Base-by-base conservation (phyloP, 2,329 filamentous ascomycete species). In the Plectosphaerella sp. region DNA sequence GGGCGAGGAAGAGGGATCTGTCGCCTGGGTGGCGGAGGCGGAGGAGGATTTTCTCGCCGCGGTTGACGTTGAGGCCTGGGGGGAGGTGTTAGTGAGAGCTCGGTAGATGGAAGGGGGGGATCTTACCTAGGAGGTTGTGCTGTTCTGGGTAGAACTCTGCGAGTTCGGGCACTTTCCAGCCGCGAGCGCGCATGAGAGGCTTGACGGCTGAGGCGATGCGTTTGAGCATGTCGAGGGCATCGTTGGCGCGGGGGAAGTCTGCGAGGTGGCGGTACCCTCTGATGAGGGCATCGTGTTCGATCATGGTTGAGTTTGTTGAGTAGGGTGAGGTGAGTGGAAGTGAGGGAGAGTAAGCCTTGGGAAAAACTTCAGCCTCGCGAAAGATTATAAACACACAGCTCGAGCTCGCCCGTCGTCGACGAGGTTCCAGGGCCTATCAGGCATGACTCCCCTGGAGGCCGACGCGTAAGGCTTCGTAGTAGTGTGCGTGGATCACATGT, bases 151-250 rank as follows among this genome's bases (percentile, higher is more conserved):
- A 88, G 70, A 97, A 96, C 67, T 97, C 93, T 47, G 86, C 84
- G 15, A 97, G 78, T 47, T 88, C 82, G 25, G 80, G 78, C 35
- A 97, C 89, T 56, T 77, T 86, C 89, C 91, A 97, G 51, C 79
- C 79, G 43, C 89, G 83, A 47, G 90, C 90, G 58, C 91, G 81
- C 92, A 97, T 97, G 57, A 97, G 89, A 16, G 93, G 93, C 67
- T 96, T 97, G 56, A 97, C 92, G 52, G 95, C 72, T 24, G 91
- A 96, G 3, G 91, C 91, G 41, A 95, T 79, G 68, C 88, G 92
- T 62, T 85, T 88, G 22, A 97, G 78, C 52, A 82, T 83, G 36
- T 82, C 70, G 16, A 82, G 64, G 14, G 79, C 79, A 53, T 82
- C 78, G 15, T 66, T 62, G 18, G 76, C 72, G 3, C 77, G 73